phyloP scores from a whole-genome alignment of 768 basidiomycete genomes.

The Boletus rubroflammeus region DNA sequence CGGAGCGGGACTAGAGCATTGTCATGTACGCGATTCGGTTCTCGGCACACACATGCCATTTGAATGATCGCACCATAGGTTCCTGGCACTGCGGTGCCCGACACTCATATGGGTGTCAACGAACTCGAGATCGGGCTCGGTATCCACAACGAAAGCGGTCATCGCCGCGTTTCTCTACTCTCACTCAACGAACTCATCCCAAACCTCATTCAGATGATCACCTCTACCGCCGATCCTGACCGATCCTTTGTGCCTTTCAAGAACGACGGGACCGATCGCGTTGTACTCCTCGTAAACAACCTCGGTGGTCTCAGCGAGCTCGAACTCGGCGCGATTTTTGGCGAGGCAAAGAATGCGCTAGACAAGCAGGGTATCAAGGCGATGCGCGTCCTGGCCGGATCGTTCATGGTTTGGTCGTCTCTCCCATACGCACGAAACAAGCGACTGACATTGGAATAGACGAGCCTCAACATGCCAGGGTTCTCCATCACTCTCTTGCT shows the following conservation, averaged over 20 bases:
- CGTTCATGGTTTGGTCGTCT: conserved; percentile 68
- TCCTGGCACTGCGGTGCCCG: conserved; percentile 64
- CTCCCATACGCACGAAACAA: not conserved
- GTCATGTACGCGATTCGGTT: conserved; percentile 52
- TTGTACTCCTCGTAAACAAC: conserved; percentile 84
- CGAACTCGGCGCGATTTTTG: conserved; percentile 67
- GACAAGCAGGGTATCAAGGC: conserved; percentile 53
- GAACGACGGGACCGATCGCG: conserved; percentile 57
- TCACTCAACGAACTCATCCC: conserved; percentile 65
- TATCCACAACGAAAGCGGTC: conserved; percentile 87
- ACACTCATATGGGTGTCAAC: conserved; percentile 50
- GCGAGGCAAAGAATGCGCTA: conserved; percentile 56
- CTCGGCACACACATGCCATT: not conserved
- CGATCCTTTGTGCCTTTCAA: conserved; percentile 73
- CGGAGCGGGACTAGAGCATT: conserved; percentile 85
- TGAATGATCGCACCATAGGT: conserved; percentile 44
- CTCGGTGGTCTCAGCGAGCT: conserved; percentile 83
- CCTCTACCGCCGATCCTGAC: conserved; percentile 69
- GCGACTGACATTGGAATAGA: conserved; percentile 40
- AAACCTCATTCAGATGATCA: conserved; percentile 67
- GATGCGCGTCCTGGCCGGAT: conserved; percentile 67
- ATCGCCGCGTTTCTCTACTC: conserved; percentile 66
- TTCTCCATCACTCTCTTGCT: conserved; percentile 82
- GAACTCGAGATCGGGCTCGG: conserved; percentile 91
- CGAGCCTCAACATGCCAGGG: conserved; percentile 90